phyloP scores from a whole-genome alignment of 306 rosid species.

The Pterocarpus macrocarpus region DNA sequence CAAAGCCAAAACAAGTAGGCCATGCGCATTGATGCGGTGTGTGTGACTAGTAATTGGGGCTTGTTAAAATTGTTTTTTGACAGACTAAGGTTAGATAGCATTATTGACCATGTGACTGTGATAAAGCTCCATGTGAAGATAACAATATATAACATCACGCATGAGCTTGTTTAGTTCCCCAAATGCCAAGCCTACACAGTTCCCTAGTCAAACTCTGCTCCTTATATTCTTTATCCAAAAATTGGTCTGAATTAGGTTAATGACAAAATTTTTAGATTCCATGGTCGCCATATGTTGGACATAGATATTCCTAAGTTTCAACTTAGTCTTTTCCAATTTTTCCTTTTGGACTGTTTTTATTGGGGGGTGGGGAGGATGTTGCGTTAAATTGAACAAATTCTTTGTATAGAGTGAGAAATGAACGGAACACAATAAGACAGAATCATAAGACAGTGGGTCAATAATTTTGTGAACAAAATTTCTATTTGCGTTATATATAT shows the following conservation, averaged over 20 bases:
- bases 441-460: too few species aligned
- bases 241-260: background rate
- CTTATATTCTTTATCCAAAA: background rate
- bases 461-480: too few species aligned
- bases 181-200: constrained; percentile 38
- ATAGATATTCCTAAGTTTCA: background rate
- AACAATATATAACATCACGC: background rate
- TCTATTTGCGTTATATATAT: too few species aligned
- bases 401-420: background rate
- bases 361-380: background rate
- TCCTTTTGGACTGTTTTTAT: background rate
- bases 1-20: constrained; percentile 27
- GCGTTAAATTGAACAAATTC: background rate
- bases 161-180: constrained; percentile 3
- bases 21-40: constrained; percentile 46
- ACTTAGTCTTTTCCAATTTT: background rate
- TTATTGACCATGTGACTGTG: constrained; percentile 19
- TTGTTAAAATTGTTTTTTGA: constrained; percentile 6
- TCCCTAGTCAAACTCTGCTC: constrained; percentile 11
- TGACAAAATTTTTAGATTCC: background rate
- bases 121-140: constrained; percentile 3
- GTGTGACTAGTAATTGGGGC: constrained; percentile 27
- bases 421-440: background rate
- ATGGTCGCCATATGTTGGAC: too few species aligned
- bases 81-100: background rate